Percentiles rank a stretch among this genome's conserved stretches.
These are phyloP conservation scores for Fusarium sp. DNA, from an alignment of 2,329 filamentous ascomycete species.

Conservation along the genomic window DNA sequence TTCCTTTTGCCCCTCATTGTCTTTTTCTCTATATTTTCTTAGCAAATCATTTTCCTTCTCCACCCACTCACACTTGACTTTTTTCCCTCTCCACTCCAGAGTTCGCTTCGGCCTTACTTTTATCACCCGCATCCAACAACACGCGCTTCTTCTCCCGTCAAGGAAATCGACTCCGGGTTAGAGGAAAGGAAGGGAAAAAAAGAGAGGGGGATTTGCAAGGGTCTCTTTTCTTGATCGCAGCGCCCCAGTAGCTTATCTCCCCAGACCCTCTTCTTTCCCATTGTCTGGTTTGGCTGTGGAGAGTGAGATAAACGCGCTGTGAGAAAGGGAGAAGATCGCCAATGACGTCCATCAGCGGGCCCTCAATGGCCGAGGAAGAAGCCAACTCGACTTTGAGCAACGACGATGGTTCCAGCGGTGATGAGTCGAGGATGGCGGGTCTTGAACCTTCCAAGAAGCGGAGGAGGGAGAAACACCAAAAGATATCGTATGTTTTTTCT, in stretches of 20 bases:
- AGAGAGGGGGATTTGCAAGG: constrained; percentile 17
- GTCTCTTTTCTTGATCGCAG: constrained; percentile 18
- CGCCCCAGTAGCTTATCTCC: constrained; percentile 35
- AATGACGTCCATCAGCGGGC: constrained; percentile 45
- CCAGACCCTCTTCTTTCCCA: constrained; percentile 25
- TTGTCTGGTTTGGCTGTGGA: constrained; percentile 45
- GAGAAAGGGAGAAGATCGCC: constrained; percentile 25
- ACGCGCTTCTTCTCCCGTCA: constrained; percentile 18
- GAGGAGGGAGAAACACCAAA: constrained; percentile 57
- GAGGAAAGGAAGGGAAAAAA: not conserved
- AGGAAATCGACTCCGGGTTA: constrained; percentile 1
- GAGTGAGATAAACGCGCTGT: constrained; percentile 18
- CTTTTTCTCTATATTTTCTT: not conserved
- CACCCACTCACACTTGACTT: constrained; percentile 10
- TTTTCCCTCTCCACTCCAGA: constrained; percentile 8
- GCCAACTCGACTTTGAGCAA: constrained; percentile 53
- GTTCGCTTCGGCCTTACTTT: constrained; percentile 29
- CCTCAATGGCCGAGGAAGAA: constrained; percentile 53
- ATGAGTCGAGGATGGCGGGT: constrained; percentile 47
- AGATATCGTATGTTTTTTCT: constrained; percentile 55
- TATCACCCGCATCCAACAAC: not conserved
- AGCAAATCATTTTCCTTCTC: constrained; percentile 16
- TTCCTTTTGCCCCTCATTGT: constrained; percentile 19
- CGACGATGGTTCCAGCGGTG: constrained; percentile 55
- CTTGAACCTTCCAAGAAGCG: constrained; percentile 52